Evolutionary conservation across 2,329 filamentous ascomycete species (phyloP), one percentile per base, ranked within the genome.

Genomic region (Fusarium sacchari): DNA sequence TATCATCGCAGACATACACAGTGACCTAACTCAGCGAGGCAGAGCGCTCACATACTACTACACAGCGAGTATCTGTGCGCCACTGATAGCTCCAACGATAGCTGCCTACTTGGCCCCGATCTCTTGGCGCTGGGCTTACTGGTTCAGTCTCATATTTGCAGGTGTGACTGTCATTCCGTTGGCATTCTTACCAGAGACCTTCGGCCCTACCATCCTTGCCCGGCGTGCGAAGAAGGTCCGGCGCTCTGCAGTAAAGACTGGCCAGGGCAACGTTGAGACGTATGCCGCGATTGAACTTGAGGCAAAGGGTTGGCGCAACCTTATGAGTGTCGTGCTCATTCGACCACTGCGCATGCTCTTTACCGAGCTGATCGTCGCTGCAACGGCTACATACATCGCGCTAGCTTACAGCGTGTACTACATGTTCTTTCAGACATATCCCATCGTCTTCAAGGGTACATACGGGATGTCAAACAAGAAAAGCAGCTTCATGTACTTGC

Each of bases 121-220:
- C n/a, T 81, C 79, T 2, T 87, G 85, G 85, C 79, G 84, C 30
- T 86, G 84, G 83, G 79, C 82, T 0, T 87, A 86, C 42, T 84
- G 84, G 79, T 60, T 69, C 7, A 76, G 67, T 2, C 50, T 77
- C 15, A 76, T 73, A 1, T 50, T 79, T 14, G 79, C 76, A 0
- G 84, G 79, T 1, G 71, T 76, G 8, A 68, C 66, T 0, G 85
- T 83, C 1, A 46, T 70, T 2, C 72, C 72, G 0, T 39, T 75
- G 4, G 50, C 64, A 4, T 42, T 71, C 5, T 80, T 77, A 5
- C 75, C 75, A 5, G 75, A 77, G 43, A 77, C 75, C 0, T 77
- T 69, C 13, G 71, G 44, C 0, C 75, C 75, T 12, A 46, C 69
- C 1, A 60, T 77, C 6, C 60, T 59, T 15, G 71, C 49, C 3